These are phyloP conservation scores for Fusarium dimerum DNA, from an alignment of 2,329 filamentous ascomycete species.

Conservation along the genomic window DNA sequence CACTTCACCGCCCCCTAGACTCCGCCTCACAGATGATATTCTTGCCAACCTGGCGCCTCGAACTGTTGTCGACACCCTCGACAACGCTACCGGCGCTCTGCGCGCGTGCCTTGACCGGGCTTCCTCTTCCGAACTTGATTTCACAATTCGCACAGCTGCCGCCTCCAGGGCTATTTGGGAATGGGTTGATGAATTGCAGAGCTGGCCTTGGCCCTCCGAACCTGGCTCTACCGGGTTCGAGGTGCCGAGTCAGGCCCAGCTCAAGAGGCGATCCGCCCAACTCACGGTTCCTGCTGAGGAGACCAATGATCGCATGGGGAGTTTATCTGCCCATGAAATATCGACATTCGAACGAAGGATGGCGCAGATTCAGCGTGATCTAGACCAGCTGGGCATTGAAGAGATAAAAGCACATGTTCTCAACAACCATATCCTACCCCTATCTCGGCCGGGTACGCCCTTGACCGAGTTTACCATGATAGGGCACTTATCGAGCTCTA, in stretches of 20 bases:
- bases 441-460: slow-evolving; percentile 40
- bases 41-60: slow-evolving; percentile 62
- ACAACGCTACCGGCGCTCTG: slow-evolving; percentile 52
- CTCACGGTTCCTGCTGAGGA: slow-evolving; percentile 22
- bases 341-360: slow-evolving; percentile 70
- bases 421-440: slow-evolving; percentile 71
- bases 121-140: slow-evolving; percentile 66
- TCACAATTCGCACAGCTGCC: slow-evolving; percentile 69
- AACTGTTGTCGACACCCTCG: slow-evolving; percentile 61
- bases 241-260: slow-evolving; percentile 42
- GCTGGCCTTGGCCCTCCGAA: slow-evolving; percentile 58
- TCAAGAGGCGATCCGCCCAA: slow-evolving; percentile 39
- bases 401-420: slow-evolving; percentile 89
- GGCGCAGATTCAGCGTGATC: slow-evolving; percentile 68
- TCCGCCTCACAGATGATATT: slow-evolving; percentile 56
- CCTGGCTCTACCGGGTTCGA: slow-evolving; percentile 57
- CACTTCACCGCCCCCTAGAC: slow-evolving; percentile 46
- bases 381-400: slow-evolving; percentile 74
- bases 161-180: slow-evolving; percentile 70
- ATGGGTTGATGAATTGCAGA: slow-evolving; percentile 72
- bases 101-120: slow-evolving; percentile 63
- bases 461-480: slow-evolving; percentile 32
- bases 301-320: slow-evolving; percentile 62
- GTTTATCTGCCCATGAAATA: slow-evolving; percentile 66
- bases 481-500: slow-evolving; percentile 48